Percentiles rank a stretch among this genome's conserved stretches.
These are phyloP conservation scores for Hippophae rhamnoides DNA, from an alignment of 306 rosid species.

Conservation along the genomic window DNA sequence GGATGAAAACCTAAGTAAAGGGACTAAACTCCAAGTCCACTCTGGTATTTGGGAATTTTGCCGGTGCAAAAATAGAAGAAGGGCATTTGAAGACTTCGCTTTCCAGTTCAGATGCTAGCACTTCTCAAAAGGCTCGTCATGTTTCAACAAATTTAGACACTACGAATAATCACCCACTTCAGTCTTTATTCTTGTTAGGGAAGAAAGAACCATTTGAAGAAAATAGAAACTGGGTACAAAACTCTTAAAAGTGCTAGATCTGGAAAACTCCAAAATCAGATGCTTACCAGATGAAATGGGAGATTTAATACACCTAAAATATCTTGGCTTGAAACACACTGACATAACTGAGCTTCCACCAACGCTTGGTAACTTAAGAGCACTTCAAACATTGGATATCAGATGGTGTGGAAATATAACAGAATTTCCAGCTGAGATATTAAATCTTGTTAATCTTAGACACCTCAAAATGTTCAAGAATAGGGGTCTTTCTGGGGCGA, in stretches of 20 bases:
- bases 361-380: constrained; percentile 3
- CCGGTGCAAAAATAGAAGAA: constrained; percentile 12
- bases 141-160: constrained; percentile 8
- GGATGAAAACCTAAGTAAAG: not conserved
- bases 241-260: constrained; percentile 19
- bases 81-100: constrained; percentile 2
- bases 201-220: constrained; percentile 7
- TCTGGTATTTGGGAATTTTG: constrained; percentile 6
- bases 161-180: constrained; percentile 5
- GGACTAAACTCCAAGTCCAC: constrained; percentile 12
- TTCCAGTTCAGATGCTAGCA: not conserved
- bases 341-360: constrained; percentile 20
- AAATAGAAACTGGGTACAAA: constrained; percentile 11
- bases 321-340: constrained; percentile 19
- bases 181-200: constrained; percentile 13
- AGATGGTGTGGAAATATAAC: constrained; percentile 17
- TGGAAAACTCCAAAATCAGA: constrained; percentile 11
- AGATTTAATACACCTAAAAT: constrained; percentile 4
- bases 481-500: constrained; percentile 8
- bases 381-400: constrained; percentile 20
- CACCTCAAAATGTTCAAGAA: constrained; percentile 21
- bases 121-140: constrained; percentile 1
- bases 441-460: constrained; percentile 17
- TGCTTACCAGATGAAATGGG: constrained; percentile 18
- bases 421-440: constrained; percentile 1